Percentiles rank a stretch among this genome's conserved stretches.
These are phyloP conservation scores for Geotrichum citri-aurantii DNA, from an alignment of 1,139 yeast species.

Conservation along the genomic window DNA sequence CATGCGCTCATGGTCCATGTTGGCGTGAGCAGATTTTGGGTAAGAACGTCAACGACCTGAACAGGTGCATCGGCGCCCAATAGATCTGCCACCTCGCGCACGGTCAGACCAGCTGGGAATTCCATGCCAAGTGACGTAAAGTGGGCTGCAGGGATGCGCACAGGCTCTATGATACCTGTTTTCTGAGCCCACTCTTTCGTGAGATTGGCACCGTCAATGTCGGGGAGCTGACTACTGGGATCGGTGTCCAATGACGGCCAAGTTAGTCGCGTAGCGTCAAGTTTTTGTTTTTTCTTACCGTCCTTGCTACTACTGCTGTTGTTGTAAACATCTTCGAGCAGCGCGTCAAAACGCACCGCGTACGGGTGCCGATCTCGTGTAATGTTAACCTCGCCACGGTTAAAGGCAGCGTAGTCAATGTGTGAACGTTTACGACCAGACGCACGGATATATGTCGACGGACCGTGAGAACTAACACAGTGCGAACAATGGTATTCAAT, in stretches of 20 bases:
- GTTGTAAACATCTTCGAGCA: background rate
- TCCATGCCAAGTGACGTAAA: slow-evolving; percentile 39
- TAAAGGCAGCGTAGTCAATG: slow-evolving; percentile 74
- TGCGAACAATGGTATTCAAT: slow-evolving; percentile 50
- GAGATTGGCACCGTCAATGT: slow-evolving; percentile 35
- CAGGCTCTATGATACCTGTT: slow-evolving; percentile 37
- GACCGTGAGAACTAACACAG: slow-evolving; percentile 47
- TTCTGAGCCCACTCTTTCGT: slow-evolving; percentile 38
- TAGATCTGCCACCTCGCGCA: slow-evolving; percentile 51
- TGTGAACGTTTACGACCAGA: slow-evolving; percentile 50
- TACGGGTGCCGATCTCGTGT: slow-evolving; percentile 27
- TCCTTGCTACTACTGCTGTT: slow-evolving; percentile 22
- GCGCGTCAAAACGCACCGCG: slow-evolving; percentile 21
- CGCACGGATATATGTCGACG: slow-evolving; percentile 49
- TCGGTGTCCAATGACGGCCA: slow-evolving; percentile 16
- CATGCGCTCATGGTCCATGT: slow-evolving; percentile 71
- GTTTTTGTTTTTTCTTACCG: slow-evolving; percentile 1
- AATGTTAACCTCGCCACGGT: slow-evolving; percentile 66
- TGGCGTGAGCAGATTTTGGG: slow-evolving; percentile 51
- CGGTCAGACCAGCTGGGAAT: slow-evolving; percentile 45
- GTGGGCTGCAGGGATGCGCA: slow-evolving; percentile 34
- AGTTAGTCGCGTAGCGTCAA: slow-evolving; percentile 15
- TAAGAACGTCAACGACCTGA: slow-evolving; percentile 86
- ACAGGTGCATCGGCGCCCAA: slow-evolving; percentile 62
- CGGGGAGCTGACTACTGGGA: slow-evolving; percentile 20